phyloP scores from a whole-genome alignment of 2,329 filamentous ascomycete species.

The Golovinomyces cichoracearum region DNA sequence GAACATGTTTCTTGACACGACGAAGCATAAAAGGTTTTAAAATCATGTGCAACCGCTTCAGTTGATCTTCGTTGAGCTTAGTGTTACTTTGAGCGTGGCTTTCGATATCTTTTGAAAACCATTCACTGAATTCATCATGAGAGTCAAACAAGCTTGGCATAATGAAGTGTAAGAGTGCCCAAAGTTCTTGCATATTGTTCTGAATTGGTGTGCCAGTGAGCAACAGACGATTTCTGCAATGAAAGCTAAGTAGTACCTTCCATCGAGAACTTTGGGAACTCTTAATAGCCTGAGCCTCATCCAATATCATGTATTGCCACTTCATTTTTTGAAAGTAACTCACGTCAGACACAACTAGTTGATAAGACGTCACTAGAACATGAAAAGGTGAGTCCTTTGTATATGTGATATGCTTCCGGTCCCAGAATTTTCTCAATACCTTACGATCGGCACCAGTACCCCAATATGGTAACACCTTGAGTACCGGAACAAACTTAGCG shows the following conservation, averaged over 20 bases:
- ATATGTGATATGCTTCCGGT: slow-evolving; percentile 90
- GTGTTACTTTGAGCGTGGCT: slow-evolving; percentile 97
- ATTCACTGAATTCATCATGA: slow-evolving; percentile 77
- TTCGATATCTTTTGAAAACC: slow-evolving; percentile 91
- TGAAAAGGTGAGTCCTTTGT: slow-evolving; percentile 83
- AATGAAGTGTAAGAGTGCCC: slow-evolving; percentile 95
- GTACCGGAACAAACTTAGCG: slow-evolving; percentile 69
- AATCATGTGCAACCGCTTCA: slow-evolving; percentile 94
- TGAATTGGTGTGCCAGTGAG: slow-evolving; percentile 94
- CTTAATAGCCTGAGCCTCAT: slow-evolving; percentile 97
- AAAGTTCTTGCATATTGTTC: slow-evolving; percentile 99
- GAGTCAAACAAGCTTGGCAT: slow-evolving; percentile 98
- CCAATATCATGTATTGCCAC: slow-evolving; percentile 99
- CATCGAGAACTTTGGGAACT: slow-evolving; percentile 86
- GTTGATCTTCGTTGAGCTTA: slow-evolving; percentile 96
- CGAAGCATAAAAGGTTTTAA: slow-evolving; percentile 98
- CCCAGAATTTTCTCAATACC: slow-evolving; percentile 94
- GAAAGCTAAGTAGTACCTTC: slow-evolving; percentile 85
- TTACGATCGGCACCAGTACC: slow-evolving; percentile 84
- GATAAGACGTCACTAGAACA: slow-evolving; percentile 87
- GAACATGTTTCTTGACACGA: slow-evolving; percentile 98
- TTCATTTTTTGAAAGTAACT: slow-evolving; percentile 97
- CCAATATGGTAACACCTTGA: slow-evolving; percentile 96
- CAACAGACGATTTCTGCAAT: slow-evolving; percentile 78
- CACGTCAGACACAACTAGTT: slow-evolving; percentile 84